Percentiles rank a stretch among this genome's conserved stretches.
These are phyloP conservation scores for Xylaria scruposa DNA, from an alignment of 495 filamentous ascomycete species.

Conservation along the genomic window DNA sequence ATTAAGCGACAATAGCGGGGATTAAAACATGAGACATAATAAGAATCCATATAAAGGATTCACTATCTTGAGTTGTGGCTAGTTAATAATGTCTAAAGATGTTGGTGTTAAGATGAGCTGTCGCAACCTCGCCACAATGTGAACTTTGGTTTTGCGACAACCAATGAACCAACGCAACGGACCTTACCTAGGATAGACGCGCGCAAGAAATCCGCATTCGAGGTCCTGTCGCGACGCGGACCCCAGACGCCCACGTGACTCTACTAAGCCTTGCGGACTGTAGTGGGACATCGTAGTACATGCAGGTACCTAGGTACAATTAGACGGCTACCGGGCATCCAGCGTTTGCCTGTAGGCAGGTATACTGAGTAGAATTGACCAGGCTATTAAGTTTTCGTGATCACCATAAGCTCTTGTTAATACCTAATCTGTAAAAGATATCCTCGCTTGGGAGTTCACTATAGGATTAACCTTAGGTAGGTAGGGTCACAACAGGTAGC, in stretches of 20 bases:
- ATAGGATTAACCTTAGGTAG: neutral
- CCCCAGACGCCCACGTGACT: slow-evolving; percentile 18
- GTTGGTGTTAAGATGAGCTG: neutral
- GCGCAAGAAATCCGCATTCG: neutral
- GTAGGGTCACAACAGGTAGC: neutral
- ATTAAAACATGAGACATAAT: neutral
- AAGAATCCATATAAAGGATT: neutral
- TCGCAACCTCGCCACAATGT: neutral
- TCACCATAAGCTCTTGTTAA: neutral
- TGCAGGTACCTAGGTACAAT: neutral
- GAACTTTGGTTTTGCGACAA: neutral
- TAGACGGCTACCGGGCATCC: neutral
- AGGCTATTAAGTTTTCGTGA: neutral
- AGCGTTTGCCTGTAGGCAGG: no score
- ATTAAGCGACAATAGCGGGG: neutral
- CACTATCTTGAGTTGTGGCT: neutral
- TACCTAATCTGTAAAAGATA: neutral
- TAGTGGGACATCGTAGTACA: neutral
- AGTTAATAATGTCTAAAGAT: neutral
- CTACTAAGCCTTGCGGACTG: no score
- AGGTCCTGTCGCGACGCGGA: slow-evolving; percentile 9
- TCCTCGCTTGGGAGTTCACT: neutral
- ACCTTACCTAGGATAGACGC: neutral
- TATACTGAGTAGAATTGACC: neutral
- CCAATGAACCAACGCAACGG: neutral